phyloP scores from a whole-genome alignment of 2,329 filamentous ascomycete genomes.

The Elsinoe batatas region DNA sequence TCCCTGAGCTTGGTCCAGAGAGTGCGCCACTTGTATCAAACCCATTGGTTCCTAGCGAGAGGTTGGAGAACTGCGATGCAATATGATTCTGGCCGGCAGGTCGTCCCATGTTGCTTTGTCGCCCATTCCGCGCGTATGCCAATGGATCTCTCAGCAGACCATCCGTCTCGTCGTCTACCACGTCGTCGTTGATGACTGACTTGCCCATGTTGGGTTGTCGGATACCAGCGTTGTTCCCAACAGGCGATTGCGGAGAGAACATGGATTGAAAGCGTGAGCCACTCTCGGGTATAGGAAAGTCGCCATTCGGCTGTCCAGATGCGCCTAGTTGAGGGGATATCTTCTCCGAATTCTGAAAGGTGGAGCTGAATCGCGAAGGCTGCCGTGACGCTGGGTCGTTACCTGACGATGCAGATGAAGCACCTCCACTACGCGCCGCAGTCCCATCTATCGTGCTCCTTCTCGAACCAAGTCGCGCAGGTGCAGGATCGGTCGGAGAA shows the following conservation, averaged over 20 bases:
- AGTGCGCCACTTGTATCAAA: constrained; percentile 37
- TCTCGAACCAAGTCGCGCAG: constrained; percentile 26
- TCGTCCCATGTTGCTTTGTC: constrained; percentile 36
- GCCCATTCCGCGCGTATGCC: constrained; percentile 62
- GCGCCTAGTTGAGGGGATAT: constrained; percentile 45
- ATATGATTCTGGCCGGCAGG: constrained; percentile 59
- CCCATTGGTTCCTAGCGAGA: constrained; percentile 54
- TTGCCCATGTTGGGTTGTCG: constrained; percentile 41
- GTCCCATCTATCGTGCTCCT: constrained; percentile 47
- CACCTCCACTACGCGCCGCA: constrained; percentile 31
- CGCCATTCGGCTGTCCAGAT: constrained; percentile 44
- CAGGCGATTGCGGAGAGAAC: constrained; percentile 65
- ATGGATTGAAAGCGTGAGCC: constrained; percentile 49
- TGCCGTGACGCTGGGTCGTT: constrained; percentile 39
- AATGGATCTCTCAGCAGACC: constrained; percentile 63
- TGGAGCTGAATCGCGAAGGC: constrained; percentile 50
- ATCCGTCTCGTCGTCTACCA: constrained; percentile 60
- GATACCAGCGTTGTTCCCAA: constrained; percentile 54
- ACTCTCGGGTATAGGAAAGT: constrained; percentile 50
- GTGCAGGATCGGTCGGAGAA: constrained; percentile 16
- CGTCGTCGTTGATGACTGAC: constrained; percentile 60
- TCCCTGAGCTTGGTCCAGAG: constrained; percentile 47
- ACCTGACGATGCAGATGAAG: constrained; percentile 37
- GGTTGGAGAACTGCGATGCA: constrained; percentile 48
- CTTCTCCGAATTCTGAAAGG: constrained; percentile 53